phyloP scores from a whole-genome alignment of 176 grass and related monocot species.

The Zoysia pacifica region DNA sequence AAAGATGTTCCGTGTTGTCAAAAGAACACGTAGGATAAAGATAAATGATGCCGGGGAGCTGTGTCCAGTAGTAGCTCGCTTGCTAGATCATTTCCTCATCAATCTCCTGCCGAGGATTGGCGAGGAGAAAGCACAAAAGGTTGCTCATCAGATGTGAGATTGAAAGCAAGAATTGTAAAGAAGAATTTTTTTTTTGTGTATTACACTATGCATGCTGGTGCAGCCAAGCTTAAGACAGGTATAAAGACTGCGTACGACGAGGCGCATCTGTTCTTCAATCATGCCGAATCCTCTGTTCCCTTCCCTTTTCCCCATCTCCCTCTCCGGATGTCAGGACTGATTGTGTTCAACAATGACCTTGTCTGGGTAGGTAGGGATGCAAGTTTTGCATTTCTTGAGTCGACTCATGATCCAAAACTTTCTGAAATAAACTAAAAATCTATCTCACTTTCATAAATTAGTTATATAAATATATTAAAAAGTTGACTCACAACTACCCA shows the following conservation, averaged over 20 bases:
- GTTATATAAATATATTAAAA: too few relatives aligned
- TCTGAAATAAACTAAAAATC: too few relatives aligned
- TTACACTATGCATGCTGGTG: constrained; percentile 26
- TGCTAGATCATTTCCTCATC: neutral
- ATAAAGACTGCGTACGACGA: constrained; percentile 25
- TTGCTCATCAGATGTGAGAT: constrained; percentile 13
- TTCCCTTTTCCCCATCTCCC: neutral
- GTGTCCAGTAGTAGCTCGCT: neutral
- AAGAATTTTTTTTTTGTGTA: constrained; percentile 29
- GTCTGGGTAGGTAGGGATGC: too few relatives aligned
- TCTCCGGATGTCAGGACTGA: too few relatives aligned
- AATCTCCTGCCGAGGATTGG: neutral
- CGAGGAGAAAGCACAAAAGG: constrained; percentile 31
- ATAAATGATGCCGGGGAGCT: neutral
- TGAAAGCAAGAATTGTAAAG: constrained; percentile 33
- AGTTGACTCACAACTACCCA: too few relatives aligned
- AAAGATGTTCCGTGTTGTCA: constrained; percentile 37
- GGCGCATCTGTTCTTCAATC: constrained; percentile 32
- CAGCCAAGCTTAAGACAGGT: constrained; percentile 30
- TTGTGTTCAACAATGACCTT: too few relatives aligned
- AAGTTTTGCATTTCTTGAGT: too few relatives aligned
- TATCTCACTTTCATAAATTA: too few relatives aligned
- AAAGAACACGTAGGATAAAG: constrained; percentile 43
- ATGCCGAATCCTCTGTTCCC: neutral
- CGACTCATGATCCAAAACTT: too few relatives aligned